Base-by-base conservation (phyloP, 2,329 filamentous ascomycete genomes). In the Conoideocrella luteorostrata region DNA sequence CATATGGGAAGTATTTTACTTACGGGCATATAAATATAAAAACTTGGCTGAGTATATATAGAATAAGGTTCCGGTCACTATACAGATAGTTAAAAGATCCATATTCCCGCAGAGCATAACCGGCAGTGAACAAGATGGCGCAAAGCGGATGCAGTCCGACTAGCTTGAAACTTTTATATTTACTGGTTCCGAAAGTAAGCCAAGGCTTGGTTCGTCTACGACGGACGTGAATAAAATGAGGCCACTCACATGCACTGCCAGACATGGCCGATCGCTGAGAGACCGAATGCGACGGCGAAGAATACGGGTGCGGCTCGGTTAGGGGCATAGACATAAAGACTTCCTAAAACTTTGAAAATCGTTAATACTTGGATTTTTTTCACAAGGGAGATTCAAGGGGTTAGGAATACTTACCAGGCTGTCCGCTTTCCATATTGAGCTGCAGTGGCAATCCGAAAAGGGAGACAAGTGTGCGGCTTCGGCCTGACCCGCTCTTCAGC, bases 241-340 rank as follows among this genome's bases (percentile, higher is more conserved):
- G n/a, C n/a, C n/a, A 37, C 62, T 50, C 47, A 65, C 62, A 48
- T 62, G 52, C 71, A 77, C 54, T 80, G 77, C 59, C 69, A 80
- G n/a, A 67, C 55, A 52, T 80, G 76, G 3, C 64, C 50, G n/a
- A 57, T 33, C 5, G 66, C 69, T 1, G 74, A 75, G 26, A 69
- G 50, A 5, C 61, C 57, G 45, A 74, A 76, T 1, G 72, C 51
- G 13, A 72, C 50, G 4, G 71, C 64, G 54, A 78, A 80, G 36
- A 77, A 51, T 17, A 78, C 66, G 0, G 77, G 74, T 1, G 74
- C 74, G 4, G 50, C 64, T 54, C 76, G 75, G 55, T 74, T 77
- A 0, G 77, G 77, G 11, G 68, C 69, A 48, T 79, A 80, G 51
- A 71, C 56, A 41, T 44, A 54, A 2, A 54, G 30, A 28, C 52